Base-by-base conservation (phyloP, 78 protist species). In the Polysphondylium violaceum region DNA sequence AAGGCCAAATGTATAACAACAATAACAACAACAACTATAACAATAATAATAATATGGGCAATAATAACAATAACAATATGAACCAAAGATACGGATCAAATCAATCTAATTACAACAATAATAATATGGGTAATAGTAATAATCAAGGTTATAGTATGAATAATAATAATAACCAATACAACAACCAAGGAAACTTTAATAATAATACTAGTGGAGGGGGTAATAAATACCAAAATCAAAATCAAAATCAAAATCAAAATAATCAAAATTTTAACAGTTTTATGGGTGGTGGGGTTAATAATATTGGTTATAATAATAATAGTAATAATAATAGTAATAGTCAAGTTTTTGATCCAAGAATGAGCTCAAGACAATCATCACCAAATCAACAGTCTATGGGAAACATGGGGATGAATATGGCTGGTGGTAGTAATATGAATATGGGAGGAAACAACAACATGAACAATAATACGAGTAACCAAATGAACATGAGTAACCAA, bases 361-460 rank as follows among this genome's bases (percentile, higher is more conserved):
- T 43, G 55, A 69, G 29, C 36, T 27, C 40, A 14, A 29, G 44
- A 43, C 51, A 67, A 36, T 19, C 59, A 69, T 38, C 55, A 69
- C 59, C 59, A 47, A 69, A 27, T 8, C 76, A 43, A 69, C 36
- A 27, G 17, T 29, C 59, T 3, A 27, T 25, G 11, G 41, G 43
- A 4, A 69, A 69, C 31, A 76, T 76, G 74, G 61, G 47, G 21
- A 77, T 27, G 8, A 36, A 41, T 19, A 76, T 59, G 87, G 35
- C 27, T 17, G 38, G 27, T 5, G 27, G 23, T 44, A 59, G n/a
- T 35, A 56, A 47, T 47, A 47, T 47, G 53, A 47, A 47, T 47
- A 47, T 47, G 8, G 53, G 53, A 14, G 53, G 53, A 47, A 47
- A 19, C 25, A 7, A n/a, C 19, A 67, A 67, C 23, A 65, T 40